Conservation (phyloP, 2,329 filamentous ascomycete genomes). For the Pseudogymnoascus sp. region DNA sequence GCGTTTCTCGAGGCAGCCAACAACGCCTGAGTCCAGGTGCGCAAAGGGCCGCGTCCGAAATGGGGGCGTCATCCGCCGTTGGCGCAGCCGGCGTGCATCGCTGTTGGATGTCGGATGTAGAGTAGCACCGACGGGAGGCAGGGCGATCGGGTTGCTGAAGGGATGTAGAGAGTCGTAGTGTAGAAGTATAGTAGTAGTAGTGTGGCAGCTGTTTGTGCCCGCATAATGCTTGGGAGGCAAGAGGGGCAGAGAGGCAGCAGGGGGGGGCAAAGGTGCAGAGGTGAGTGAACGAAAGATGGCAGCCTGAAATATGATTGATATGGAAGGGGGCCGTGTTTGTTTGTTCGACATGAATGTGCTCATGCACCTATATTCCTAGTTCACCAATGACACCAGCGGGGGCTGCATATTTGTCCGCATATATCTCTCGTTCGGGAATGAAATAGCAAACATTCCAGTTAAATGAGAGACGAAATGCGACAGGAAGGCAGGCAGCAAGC, state of each 20-base stretch:
- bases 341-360: neutral
- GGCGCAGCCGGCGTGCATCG: neutral
- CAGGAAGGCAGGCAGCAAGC: neutral
- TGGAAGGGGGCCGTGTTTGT: neutral
- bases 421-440: no score
- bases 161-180: no score
- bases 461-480: neutral
- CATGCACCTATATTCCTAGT: neutral
- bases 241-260: no score
- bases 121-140: neutral
- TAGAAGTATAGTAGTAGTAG: no score
- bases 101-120: neutral
- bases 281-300: neutral
- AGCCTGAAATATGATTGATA: neutral
- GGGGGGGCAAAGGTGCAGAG: no score
- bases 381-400: neutral
- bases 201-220: neutral
- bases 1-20: neutral
- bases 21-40: neutral
- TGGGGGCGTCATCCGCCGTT: neutral
- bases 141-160: neutral
- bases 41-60: neutral
- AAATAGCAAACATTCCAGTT: neutral
- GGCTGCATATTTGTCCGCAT: neutral
- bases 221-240: neutral